These are phyloP conservation scores for Penicillium psychrosexuale DNA, from an alignment of 2,329 filamentous ascomycete species.

Conservation along the genomic window DNA sequence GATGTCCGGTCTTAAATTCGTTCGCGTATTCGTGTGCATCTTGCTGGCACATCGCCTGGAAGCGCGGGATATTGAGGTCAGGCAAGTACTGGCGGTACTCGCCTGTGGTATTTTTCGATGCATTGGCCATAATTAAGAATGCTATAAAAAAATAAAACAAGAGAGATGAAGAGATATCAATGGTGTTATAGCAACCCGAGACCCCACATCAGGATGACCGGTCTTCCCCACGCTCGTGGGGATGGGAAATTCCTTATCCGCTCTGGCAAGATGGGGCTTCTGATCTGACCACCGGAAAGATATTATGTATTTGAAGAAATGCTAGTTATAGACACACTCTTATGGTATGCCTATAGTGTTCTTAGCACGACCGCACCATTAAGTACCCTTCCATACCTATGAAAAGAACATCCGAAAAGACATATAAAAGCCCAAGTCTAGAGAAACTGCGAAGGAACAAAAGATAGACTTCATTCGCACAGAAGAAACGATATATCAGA, in stretches of 20 bases:
- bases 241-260: slow-evolving; percentile 25
- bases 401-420: no score
- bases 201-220: slow-evolving; percentile 16
- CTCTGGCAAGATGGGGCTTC: background rate
- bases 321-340: no score
- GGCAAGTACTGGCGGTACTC: slow-evolving; percentile 60
- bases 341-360: no score
- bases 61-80: slow-evolving; percentile 59
- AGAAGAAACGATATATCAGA: background rate
- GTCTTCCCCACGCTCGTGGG: slow-evolving; percentile 22
- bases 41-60: slow-evolving; percentile 61
- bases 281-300: slow-evolving; percentile 12
- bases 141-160: background rate
- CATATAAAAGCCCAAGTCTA: no score
- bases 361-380: no score
- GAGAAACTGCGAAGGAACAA: background rate
- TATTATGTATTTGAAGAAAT: slow-evolving; percentile 2
- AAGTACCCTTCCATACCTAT: no score
- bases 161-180: background rate
- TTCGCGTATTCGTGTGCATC: slow-evolving; percentile 61
- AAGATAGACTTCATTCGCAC: background rate
- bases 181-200: slow-evolving; percentile 16
- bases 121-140: slow-evolving; percentile 2
- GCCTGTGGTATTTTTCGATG: slow-evolving; percentile 27
- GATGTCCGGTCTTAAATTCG: slow-evolving; percentile 56